Base-by-base conservation (phyloP, 2,329 filamentous ascomycete species). In the Graphiopsis chlorocephala region DNA sequence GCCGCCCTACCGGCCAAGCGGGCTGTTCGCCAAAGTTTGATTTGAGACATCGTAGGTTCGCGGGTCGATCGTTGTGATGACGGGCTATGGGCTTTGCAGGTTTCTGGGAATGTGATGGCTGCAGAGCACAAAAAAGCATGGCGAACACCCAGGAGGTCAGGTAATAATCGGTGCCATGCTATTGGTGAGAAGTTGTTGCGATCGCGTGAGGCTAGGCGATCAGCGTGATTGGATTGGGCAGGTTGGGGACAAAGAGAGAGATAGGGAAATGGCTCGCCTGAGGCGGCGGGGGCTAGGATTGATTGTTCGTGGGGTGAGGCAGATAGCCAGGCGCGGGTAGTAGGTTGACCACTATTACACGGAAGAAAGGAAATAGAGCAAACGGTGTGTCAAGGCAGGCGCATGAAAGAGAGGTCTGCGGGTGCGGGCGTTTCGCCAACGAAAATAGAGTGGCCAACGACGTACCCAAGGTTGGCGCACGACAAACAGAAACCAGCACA, bases 391-490 rank as follows among this genome's bases (percentile, higher is more conserved):
- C 53, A 56, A 56, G 31, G 28, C 10, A 50, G 47, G 15, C 12
- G 4, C 23, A 15, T 28, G 5, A 28, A 52, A 52, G 23, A 17
- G 47, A 17, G 8, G 15, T 14, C 14, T 38, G 15, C 33, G 33
- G 33, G 26, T 53, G 29, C 52, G 52, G n/a, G 52, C 29, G 52
- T 56, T 38, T 25, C 31, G 53, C 14, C 28, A 23, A 31, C 29
- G 4, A 56, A 56, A 56, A 56, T 56, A 56, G 53, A 56, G 53
- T 56, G 53, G 53, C 53, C 53, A 38, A 55, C 50, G 28, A 55
- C 53, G 31, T 35, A 12, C 53, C 53, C 29, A 38, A 38, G 53
- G 53, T 56, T 56, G 50, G 28, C 48, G 48, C 28, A 56, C 52
- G 38, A 45, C 56, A 59, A 26, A 59, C 31, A 45, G 20, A 58